Evolutionary conservation across 305 asterid species (phyloP), one percentile per base, ranked within the genome.

Genomic region (Stenogyne calaminthoides): DNA sequence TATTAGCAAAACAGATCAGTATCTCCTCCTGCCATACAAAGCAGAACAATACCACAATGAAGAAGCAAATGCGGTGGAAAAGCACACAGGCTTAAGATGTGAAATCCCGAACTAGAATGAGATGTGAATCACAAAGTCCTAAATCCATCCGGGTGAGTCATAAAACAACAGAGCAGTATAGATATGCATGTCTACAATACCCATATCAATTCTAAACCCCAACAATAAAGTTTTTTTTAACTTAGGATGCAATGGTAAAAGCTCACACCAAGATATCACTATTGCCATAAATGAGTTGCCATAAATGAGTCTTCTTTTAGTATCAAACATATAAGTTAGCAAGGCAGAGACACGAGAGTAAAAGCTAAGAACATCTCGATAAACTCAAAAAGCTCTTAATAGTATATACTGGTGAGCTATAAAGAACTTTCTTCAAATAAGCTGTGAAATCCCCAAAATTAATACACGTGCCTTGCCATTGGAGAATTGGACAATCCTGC

Each of bases 401-500:
- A 54, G 10, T 22, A 59, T 8, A 36, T 14, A 61, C 16, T 64
- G 9, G 54, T 25, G 22, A 42, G 47, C 32, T 22, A 25, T 29
- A 66, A n/a, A 32, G 49, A 72, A 52, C 57, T 16, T 20, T 52
- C 39, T 34, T 34, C 15, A 55, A 12, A 68, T 37, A 39, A 64
- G 59, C 25, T 1, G 46, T 62, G 67, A 62, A 40, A 56, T 49
- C 66, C 47, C 62, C 11, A 54, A 9, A n/a, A 49, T 64, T 29
- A 32, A 75, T 64, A 74, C 19, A 78, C 56, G 58, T 71, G 85
- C 99, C 99, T 89, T 95, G 59, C 97, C 91, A 77, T 95, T 95
- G 47, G 99, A 95, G 83, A 95, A 95, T 73, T 95, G 99, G 59
- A 95, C 96, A 71, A 95, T 92, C 78, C 99, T 90, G 67, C 96